Percentiles rank a stretch among this genome's conserved stretches.
phyloP scores from a whole-genome alignment of 352 stramenopile species.

The Phytophthora uliginosa region DNA sequence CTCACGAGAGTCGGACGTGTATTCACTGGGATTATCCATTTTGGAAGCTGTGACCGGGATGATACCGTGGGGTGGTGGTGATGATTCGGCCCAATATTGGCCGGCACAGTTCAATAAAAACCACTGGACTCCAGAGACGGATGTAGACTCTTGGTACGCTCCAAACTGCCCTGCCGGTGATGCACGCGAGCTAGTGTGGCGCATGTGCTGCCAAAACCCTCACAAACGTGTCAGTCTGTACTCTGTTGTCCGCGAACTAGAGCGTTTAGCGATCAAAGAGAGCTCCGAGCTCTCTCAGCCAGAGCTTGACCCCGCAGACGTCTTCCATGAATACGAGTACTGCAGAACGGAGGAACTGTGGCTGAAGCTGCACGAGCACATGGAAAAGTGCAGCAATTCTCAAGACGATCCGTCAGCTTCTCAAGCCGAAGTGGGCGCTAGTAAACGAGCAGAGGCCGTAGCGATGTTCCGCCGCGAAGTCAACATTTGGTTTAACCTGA shows the following conservation, averaged over 20 bases:
- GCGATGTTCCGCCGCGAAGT: slow-evolving; percentile 16
- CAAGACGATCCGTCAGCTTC: neutral
- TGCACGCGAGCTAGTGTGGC: slow-evolving; percentile 8
- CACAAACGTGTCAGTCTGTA: slow-evolving; percentile 1
- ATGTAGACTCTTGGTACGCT: neutral
- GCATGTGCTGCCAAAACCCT: slow-evolving; percentile 12
- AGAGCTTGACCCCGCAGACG: neutral
- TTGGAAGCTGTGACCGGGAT: slow-evolving; percentile 21
- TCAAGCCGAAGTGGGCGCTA: neutral
- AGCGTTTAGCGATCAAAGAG: neutral
- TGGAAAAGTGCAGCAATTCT: neutral
- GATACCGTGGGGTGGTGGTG: slow-evolving; percentile 10
- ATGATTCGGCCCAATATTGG: slow-evolving; percentile 1
- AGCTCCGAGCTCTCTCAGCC: neutral
- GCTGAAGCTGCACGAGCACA: neutral
- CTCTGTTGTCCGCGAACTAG: neutral
- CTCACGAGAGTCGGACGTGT: slow-evolving; percentile 19
- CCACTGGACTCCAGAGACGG: neutral
- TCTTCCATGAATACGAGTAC: neutral
- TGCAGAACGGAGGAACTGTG: neutral
- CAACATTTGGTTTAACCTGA: slow-evolving; percentile 16
- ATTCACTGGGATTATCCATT: slow-evolving; percentile 32
- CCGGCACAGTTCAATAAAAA: neutral
- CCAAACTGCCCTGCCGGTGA: neutral
- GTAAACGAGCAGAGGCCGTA: neutral